A percentile compares a stretch with the other conserved stretches of the same genome.
These are phyloP conservation scores for Begonia fuchsioides DNA, from an alignment of 306 rosid genomes.

Conservation along the genomic window DNA sequence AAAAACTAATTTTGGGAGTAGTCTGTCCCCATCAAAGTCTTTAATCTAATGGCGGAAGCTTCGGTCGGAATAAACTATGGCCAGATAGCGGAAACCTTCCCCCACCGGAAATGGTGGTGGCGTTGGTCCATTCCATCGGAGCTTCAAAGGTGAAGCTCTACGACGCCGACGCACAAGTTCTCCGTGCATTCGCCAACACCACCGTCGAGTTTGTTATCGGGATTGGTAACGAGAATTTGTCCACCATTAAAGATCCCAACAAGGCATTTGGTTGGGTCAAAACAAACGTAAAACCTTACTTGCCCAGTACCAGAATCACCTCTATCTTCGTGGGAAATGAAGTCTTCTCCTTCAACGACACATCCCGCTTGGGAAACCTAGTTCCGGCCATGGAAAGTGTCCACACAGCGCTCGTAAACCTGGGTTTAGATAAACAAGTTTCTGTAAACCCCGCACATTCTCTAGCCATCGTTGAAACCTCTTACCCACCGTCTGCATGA, in stretches of 20 bases:
- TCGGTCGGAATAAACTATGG: constrained; percentile 74
- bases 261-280: constrained; percentile 58
- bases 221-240: constrained; percentile 42
- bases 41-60: constrained; percentile 9
- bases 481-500: constrained; percentile 68
- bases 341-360: constrained; percentile 61
- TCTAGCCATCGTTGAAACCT: constrained; percentile 40
- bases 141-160: constrained; percentile 65
- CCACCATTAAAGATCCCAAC: constrained; percentile 37
- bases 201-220: constrained; percentile 59
- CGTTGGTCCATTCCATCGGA: constrained; percentile 49
- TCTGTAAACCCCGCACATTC: constrained; percentile 59
- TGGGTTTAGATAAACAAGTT: constrained; percentile 43
- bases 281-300: constrained; percentile 39
- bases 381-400: constrained; percentile 69
- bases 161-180: constrained; percentile 65
- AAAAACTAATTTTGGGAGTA: too few relatives aligned
- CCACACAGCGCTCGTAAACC: constrained; percentile 38
- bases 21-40: too few relatives aligned
- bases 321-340: constrained; percentile 77
- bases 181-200: constrained; percentile 50
- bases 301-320: constrained; percentile 56
- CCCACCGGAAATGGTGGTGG: constrained; percentile 29
- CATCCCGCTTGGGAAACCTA: constrained; percentile 30
- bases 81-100: constrained; percentile 77